Conservation (phyloP, 2,329 filamentous ascomycete species). For the Neofusicoccum sp. region DNA sequence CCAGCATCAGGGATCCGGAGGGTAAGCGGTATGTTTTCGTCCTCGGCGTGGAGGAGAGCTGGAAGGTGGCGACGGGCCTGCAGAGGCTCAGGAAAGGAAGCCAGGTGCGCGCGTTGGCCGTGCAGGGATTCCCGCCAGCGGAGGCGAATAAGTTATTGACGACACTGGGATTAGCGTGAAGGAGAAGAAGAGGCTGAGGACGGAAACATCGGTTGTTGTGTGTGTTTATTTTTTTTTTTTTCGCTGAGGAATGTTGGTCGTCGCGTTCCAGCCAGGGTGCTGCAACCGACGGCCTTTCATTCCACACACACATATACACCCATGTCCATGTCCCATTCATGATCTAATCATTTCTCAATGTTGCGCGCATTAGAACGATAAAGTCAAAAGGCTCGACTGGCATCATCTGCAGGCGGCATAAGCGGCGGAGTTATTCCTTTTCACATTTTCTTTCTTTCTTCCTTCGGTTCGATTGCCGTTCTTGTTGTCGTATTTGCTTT, state of each 20-base stretch:
- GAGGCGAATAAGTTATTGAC: conserved; percentile 41
- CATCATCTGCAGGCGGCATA: conserved; percentile 6
- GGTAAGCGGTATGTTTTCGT: conserved; percentile 62
- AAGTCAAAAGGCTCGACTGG: background rate
- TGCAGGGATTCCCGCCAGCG: conserved; percentile 50
- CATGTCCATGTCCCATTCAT: background rate
- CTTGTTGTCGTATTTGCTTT: background rate
- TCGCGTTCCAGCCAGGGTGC: background rate
- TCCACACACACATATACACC: background rate
- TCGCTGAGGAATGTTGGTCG: background rate
- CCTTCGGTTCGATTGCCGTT: background rate
- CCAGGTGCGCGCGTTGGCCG: conserved; percentile 54
- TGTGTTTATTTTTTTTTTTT: background rate
- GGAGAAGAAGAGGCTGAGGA: too few species aligned
- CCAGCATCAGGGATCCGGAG: conserved; percentile 58
- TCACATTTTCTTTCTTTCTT: background rate
- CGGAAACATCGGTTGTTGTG: background rate
- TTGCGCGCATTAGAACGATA: background rate
- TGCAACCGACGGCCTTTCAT: background rate
- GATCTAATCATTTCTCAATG: background rate
- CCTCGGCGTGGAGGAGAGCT: conserved; percentile 57
- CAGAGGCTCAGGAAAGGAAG: conserved; percentile 56
- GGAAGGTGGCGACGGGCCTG: conserved; percentile 61
- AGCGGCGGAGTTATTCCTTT: conserved; percentile 2
- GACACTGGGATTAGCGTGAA: conserved; percentile 24